Base-by-base conservation (phyloP, 768 basidiomycete species). In the Gloeophyllum trabeum region DNA sequence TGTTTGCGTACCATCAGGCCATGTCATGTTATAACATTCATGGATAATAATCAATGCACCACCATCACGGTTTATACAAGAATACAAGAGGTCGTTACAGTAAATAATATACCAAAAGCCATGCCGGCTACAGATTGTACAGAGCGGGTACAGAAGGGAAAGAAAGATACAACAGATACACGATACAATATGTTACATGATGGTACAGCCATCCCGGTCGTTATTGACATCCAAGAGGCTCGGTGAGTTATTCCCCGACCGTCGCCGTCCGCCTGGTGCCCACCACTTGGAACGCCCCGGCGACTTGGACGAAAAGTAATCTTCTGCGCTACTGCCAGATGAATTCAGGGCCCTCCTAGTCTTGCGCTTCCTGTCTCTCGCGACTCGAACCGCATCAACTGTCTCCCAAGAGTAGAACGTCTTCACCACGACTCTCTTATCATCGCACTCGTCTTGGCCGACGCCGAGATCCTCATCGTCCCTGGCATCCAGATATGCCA, bases 381-480 rank as follows among this genome's bases (percentile, higher is more conserved):
- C 71, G 24, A 69, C 63, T 45, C 70, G 69, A 38, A 89, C 86
- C 0, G 78, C 75, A 54, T 90, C 88, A 26, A 91, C 86, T 6
- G 74, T 81, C 66, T 89, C 83, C 83, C 84, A 88, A 39, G 81
- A 77, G 58, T 84, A 81, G 58, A 89, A 92, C 20, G 81, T 78
- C 71, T 89, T 89, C 49, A 91, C 54, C 40, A 86, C 80, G 20
- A 90, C 79, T 20, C 79, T 65, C 53, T 52, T 60, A 51, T 72
- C 69, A 48, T 90, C 87, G 53, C 86, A 87, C 57, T 92, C 89
- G 57, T 88, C 82, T 61, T 86, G 79, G 35, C 80, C 82, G 6
- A 76, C 60, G 57, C 73, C 76, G 44, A 83, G 59, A 26, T 75
- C 73, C 47, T 83, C 80, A 4, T 67, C 70, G 54, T 89, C 86